Conservation (phyloP, 2,329 filamentous ascomycete species). For the Colletotrichum eleusines region DNA sequence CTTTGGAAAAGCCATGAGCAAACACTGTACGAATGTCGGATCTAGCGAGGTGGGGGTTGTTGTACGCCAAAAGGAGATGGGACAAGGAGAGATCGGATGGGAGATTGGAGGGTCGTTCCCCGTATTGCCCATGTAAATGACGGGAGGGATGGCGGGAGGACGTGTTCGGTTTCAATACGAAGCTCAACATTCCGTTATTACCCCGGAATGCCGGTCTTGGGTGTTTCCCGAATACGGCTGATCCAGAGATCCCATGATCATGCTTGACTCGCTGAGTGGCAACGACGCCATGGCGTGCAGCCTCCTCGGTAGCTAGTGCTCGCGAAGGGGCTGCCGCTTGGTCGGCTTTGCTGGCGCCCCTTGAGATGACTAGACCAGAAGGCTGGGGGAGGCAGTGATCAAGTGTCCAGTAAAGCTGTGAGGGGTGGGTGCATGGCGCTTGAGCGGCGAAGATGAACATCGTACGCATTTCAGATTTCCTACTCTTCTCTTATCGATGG, state of each 20-base stretch:
- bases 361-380: not conserved
- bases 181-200: constrained; percentile 16
- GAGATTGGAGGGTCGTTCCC: constrained; percentile 15
- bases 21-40: constrained; percentile 18
- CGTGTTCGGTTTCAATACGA: constrained; percentile 36
- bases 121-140: constrained; percentile 3
- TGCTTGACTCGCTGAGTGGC: constrained; percentile 1
- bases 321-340: constrained; percentile 18
- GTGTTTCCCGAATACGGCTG: constrained; percentile 33
- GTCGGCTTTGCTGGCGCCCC: not conserved
- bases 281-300: constrained; percentile 10
- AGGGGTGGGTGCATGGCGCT: too few species aligned
- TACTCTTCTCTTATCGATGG: not conserved
- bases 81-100: constrained; percentile 23
- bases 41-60: not conserved
- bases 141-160: constrained; percentile 1
- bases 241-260: constrained; percentile 7
- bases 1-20: not conserved
- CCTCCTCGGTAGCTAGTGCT: constrained; percentile 21
- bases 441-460: not conserved
- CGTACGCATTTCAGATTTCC: not conserved
- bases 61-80: constrained; percentile 3
- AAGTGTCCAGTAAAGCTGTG: not conserved
- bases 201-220: constrained; percentile 1
- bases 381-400: not conserved